These are phyloP conservation scores for Xylaria curta DNA, from an alignment of 495 filamentous ascomycete species.

Conservation along the genomic window DNA sequence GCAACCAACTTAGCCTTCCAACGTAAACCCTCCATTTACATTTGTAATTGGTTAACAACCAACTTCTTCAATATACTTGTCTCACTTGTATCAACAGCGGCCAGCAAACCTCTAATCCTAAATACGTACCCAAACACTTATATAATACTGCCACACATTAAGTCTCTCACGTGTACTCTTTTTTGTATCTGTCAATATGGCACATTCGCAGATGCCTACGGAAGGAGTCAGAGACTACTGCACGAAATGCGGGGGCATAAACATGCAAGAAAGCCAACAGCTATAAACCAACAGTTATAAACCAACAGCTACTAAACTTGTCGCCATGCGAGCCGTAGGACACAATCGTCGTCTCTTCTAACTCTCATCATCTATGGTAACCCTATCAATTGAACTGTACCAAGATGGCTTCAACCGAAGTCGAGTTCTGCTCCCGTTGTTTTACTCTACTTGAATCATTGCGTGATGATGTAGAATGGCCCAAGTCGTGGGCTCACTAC, in stretches of 20 bases:
- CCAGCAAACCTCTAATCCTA: not conserved
- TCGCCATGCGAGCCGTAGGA: not conserved
- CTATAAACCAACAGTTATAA: too few relatives aligned
- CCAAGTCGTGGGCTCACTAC: not conserved
- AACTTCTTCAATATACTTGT: not conserved
- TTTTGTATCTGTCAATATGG: not conserved
- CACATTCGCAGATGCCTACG: not conserved
- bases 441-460: not conserved
- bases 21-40: too few relatives aligned
- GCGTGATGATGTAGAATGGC: not conserved
- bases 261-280: too few relatives aligned
- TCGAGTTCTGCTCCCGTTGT: not conserved
- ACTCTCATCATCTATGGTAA: not conserved
- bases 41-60: too few relatives aligned
- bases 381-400: not conserved
- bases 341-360: not conserved
- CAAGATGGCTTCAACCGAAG: not conserved
- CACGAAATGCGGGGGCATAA: not conserved
- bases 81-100: not conserved
- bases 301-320: not conserved
- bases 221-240: not conserved
- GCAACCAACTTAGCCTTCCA: not conserved
- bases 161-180: not conserved
- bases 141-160: not conserved
- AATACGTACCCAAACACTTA: not conserved